Base-by-base conservation (phyloP, 179 eudicot species). In the Pouteria campechiana region DNA sequence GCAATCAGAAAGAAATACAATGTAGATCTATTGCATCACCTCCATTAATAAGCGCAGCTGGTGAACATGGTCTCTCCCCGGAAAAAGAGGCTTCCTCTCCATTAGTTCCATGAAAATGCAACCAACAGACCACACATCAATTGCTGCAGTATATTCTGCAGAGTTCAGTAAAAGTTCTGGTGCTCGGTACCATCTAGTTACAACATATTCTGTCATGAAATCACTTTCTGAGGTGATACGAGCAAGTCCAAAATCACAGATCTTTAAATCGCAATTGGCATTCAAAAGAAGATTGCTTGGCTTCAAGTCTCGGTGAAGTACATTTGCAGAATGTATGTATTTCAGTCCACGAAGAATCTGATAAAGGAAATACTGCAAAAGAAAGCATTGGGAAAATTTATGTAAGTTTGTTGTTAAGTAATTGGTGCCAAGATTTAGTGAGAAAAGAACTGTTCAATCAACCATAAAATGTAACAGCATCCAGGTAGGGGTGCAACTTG, bases 31-130 rank as follows among this genome's bases (percentile, higher is more conserved):
- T n/a, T n/a, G n/a, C n/a, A 34, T 44, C 65, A 86, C 96, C 96
- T 86, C 93, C 80, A 86, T 67, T 40, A 82, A 86, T 32, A 86
- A 70, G 41, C 93, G 85, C 41, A 86, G 54, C 75, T 86, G 96
- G 59, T 86, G 89, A 39, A 74, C 93, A 46, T 86, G 93, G 76
- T 86, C 89, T 72, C 93, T 73, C 37, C 96, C 96, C 9, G 96
- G 93, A 57, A 86, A 86, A 18, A 86, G 48, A 65, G 96, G 96
- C 68, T 83, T 86, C 41, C 93, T 66, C 38, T 83, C 86, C 96
- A 86, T 86, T 69, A 86, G 44, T 70, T 86, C 96, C 93, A 86
- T 86, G 58, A 86, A 83, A 10, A 87, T 79, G 74, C 96, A 87
- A 11, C 96, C 96, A 32, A 87, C 94, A 11, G 92, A 84, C 92